Evolutionary conservation across 306 rosid genomes (phyloP), one percentile per base, ranked within the genome.

Genomic region (Inga leiocalycina): DNA sequence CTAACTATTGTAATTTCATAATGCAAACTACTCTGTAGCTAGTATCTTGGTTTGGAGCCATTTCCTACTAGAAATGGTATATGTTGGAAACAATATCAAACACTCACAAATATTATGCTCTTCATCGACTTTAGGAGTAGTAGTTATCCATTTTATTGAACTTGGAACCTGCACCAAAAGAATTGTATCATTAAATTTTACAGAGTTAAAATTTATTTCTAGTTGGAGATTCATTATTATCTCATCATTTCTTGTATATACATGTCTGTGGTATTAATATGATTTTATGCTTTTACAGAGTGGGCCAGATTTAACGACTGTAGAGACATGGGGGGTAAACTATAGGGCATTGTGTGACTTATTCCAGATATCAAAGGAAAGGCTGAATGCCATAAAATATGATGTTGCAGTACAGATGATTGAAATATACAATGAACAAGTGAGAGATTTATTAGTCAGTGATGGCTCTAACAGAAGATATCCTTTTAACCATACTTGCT

Each of bases 341-440:
- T 96, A 91, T 54, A 90, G 99, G 74, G 98, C 99, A 24, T 89
- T 96, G 66, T 90, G 92, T 1, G 99, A 96, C 91, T 88, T 96
- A 79, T 96, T 96, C 86, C 90, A 94, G 51, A 91, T 96, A 68
- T 94, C 99, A 14, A 92, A 91, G 86, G 92, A 86, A 66, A 92
- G 98, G 82, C 78, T 74, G 35, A 88, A 90, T 16, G 80, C 93
- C 78, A 79, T 92, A 79, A 92, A 92, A 82, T 96, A 96, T 81
- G 99, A 96, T 86, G 95, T 96, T 85, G 90, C 92, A 41, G 99
- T 96, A 48, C 99, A 93, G 84, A 96, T 96, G 98, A 96, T 96
- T 66, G 99, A 96, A 85, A 96, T 96, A 82, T 96, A 96, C 86
- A 94, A 94, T 75, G 99, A 96, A 81, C 97, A 94, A 91, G 99